Conservation (phyloP, 2,329 filamentous ascomycete genomes). For the Botryotinia narcissicola region DNA sequence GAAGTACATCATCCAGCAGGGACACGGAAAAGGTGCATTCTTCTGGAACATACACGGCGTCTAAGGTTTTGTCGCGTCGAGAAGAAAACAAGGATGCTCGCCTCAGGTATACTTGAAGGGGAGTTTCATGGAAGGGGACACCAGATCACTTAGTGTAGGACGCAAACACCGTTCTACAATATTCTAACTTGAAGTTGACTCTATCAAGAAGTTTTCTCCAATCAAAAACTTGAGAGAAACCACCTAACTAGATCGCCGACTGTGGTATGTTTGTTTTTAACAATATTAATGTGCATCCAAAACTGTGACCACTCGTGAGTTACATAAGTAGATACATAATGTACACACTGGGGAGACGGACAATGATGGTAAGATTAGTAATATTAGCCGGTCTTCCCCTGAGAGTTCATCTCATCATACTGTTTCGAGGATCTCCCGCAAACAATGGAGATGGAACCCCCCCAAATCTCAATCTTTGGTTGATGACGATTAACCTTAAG, state of each 20-base stretch:
- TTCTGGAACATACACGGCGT: slow-evolving; percentile 20
- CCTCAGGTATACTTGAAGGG: slow-evolving; percentile 1
- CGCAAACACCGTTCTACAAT: not conserved
- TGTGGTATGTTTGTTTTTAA: not conserved
- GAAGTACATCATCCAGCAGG: not conserved
- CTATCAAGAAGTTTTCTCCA: not conserved
- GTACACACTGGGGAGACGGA: not conserved
- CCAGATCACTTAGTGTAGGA: not conserved
- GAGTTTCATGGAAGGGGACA: slow-evolving; percentile 3
- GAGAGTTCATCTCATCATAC: not conserved
- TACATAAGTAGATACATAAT: not conserved
- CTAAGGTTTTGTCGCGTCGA: slow-evolving; percentile 1
- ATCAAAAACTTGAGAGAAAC: not conserved
- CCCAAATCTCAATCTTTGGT: not conserved
- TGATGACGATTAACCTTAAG: not conserved
- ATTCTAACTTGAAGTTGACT: not conserved
- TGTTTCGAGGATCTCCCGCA: not conserved
- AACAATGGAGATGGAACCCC: not conserved
- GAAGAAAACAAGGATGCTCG: not conserved
- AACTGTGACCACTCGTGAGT: not conserved
- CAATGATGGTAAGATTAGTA: not conserved
- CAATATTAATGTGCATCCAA: not conserved
- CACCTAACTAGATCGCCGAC: slow-evolving; percentile 2
- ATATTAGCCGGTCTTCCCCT: not conserved
- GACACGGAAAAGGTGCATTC: slow-evolving; percentile 7